These are phyloP conservation scores for Conticribra guillardii DNA, from an alignment of 108 stramenopile genomes.

Conservation along the genomic window DNA sequence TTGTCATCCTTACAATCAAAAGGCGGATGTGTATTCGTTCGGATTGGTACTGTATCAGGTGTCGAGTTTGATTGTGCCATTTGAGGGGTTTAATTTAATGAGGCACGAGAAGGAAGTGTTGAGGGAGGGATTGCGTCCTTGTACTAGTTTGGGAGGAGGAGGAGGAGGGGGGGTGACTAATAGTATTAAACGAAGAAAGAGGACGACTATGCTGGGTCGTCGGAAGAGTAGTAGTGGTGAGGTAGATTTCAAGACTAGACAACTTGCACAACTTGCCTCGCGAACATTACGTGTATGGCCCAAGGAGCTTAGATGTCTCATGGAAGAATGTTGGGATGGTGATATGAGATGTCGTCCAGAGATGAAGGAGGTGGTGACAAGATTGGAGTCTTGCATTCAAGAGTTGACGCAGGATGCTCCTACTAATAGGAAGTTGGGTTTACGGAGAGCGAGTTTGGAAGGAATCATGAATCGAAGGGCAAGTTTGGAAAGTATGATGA, in stretches of 20 bases:
- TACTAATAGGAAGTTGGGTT: background rate
- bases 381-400: conserved; percentile 19
- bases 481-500: background rate
- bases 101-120: conserved; percentile 29
- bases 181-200: background rate
- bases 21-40: conserved; percentile 67
- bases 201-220: background rate
- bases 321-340: conserved; percentile 24
- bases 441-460: background rate
- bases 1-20: conserved; percentile 40
- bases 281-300: conserved; percentile 18
- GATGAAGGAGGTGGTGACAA: conserved; percentile 15
- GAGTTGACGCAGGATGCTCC: background rate
- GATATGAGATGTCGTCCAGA: conserved; percentile 28
- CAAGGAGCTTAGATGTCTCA: conserved; percentile 14
- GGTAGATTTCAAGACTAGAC: background rate
- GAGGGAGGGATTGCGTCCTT: conserved; percentile 6
- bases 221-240: background rate
- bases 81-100: conserved; percentile 23
- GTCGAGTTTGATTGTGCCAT: conserved; percentile 52
- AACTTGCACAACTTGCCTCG: background rate
- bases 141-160: no score
- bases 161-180: no score
- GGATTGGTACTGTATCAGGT: conserved; percentile 80
- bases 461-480: background rate